phyloP scores from a whole-genome alignment of 2,329 filamentous ascomycete genomes.

The Nectriaceae sp. region DNA sequence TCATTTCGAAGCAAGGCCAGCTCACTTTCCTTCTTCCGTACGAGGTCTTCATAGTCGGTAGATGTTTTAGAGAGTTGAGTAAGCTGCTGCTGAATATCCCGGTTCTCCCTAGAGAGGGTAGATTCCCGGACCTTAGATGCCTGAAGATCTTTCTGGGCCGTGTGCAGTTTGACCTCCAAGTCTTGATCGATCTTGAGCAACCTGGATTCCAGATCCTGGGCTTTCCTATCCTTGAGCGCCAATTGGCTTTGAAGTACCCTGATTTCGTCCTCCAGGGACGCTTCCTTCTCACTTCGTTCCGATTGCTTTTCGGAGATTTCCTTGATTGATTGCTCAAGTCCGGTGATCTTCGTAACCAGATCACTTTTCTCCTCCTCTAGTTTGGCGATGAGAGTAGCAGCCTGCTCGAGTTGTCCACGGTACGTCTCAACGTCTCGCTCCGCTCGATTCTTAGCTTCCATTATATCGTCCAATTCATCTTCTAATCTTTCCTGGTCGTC shows the following conservation, averaged over 20 bases:
- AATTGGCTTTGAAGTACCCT: constrained; percentile 92
- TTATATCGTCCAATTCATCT: constrained; percentile 85
- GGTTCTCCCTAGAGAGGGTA: constrained; percentile 77
- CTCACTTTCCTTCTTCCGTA: constrained; percentile 93
- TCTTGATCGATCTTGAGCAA: constrained; percentile 86
- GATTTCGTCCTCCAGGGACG: constrained; percentile 77
- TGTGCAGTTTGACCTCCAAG: constrained; percentile 79
- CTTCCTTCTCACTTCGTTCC: constrained; percentile 74
- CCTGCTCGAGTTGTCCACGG: constrained; percentile 85
- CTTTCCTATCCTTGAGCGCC: constrained; percentile 83
- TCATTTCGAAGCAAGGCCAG: constrained; percentile 82
- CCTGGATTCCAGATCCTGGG: constrained; percentile 82
- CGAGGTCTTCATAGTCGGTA: constrained; percentile 91
- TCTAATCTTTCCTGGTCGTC: constrained; percentile 94
- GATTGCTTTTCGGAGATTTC: constrained; percentile 71
- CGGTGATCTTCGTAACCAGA: constrained; percentile 65
- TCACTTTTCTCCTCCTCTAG: constrained; percentile 85
- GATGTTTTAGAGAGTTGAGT: constrained; percentile 87
- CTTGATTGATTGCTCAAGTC: constrained; percentile 70
- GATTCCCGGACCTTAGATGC: constrained; percentile 72
- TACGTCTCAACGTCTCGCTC: constrained; percentile 82
- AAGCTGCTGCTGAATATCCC: constrained; percentile 80
- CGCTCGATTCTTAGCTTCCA: constrained; percentile 85
- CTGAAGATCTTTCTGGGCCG: constrained; percentile 78
- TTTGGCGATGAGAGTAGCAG: constrained; percentile 80